A percentile compares a stretch with the other conserved stretches of the same genome.
Evolutionary conservation across 345 rosid species (phyloP).

Genomic region (Salix dunnii): DNA sequence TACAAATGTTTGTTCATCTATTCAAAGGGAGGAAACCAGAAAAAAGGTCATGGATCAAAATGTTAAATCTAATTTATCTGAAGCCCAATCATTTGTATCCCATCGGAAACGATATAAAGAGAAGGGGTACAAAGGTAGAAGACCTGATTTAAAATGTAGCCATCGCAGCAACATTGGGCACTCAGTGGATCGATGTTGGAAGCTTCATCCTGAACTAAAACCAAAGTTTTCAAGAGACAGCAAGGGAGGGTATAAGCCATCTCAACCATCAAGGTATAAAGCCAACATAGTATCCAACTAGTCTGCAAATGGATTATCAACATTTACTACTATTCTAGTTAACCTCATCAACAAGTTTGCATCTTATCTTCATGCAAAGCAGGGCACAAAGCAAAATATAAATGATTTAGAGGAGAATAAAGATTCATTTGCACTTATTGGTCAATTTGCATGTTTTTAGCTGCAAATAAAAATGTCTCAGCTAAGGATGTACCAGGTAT

Average conservation of each 20-base stretch:
- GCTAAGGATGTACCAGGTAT: no score
- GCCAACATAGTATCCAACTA: fast-evolving
- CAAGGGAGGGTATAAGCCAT: neutral
- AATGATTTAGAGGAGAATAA: no score
- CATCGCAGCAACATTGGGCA: neutral
- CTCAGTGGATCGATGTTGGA: neutral
- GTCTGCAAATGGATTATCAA: no score
- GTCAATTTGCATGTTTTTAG: no score
- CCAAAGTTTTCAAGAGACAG: fast-evolving
- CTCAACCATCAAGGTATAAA: neutral
- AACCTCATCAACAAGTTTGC: no score
- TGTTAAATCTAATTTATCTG: fast-evolving
- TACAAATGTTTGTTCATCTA: neutral
- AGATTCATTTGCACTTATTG: no score
- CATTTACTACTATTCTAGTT: fast-evolving
- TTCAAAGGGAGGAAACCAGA: neutral
- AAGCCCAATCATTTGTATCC: no score
- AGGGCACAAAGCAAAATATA: no score
- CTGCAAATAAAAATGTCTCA: neutral
- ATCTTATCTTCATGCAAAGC: no score
- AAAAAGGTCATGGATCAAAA: neutral
- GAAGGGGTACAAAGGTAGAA: no score
- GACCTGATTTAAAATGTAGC: no score
- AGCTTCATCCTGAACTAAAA: neutral
- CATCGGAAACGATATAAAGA: neutral